Base-by-base conservation (phyloP, 2,329 filamentous ascomycete genomes). In the Pleurostoma richardsiae region DNA sequence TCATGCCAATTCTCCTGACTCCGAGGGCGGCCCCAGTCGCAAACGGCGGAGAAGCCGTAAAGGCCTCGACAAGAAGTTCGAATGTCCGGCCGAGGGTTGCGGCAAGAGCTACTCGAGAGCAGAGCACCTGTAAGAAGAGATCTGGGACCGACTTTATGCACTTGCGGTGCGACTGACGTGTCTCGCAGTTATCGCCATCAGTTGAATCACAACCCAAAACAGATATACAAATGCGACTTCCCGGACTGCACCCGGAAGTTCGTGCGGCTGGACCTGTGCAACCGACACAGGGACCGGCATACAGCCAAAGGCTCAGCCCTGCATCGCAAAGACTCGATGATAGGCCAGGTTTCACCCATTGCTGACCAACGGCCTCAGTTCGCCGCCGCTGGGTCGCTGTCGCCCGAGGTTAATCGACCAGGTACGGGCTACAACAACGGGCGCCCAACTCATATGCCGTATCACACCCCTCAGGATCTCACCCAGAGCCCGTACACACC, bases 71-170 rank as follows among this genome's bases (percentile, higher is more conserved):
- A 91, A 90, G 69, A 83, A 84, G 59, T 92, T 90, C 53, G 85
- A 88, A 59, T 99, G 94, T 62, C 85, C 86, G 4, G 82, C 90
- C 49, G 84, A 88, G 54, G 89, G 86, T 38, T 99, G 94, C 59
- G 91, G 90, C 39, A 99, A 96, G 74, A 95, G 86, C 63, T 99
- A 99, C 65, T 96, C 92, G 29, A 82, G 94, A 62, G 92, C 94
- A 6, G 94, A 97, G 69, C 94, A 99, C 72, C 74, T 99, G 72
- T 96, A 80, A 76, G 77, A 73, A 68, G 19, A 19, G 19, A 19
- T 19, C 19, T 19, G 19, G 19, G 19, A 19, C 19, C 19, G 19
- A 19, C 19, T 19, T 19, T 19, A 19, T 19, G 19, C 19, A 19
- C 19, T 19, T 19, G 19, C 19, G 19, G 19, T 19, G 19, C 19